Evolutionary conservation across 768 basidiomycete species (phyloP).

Genomic region (Guyanaporus albipodus): DNA sequence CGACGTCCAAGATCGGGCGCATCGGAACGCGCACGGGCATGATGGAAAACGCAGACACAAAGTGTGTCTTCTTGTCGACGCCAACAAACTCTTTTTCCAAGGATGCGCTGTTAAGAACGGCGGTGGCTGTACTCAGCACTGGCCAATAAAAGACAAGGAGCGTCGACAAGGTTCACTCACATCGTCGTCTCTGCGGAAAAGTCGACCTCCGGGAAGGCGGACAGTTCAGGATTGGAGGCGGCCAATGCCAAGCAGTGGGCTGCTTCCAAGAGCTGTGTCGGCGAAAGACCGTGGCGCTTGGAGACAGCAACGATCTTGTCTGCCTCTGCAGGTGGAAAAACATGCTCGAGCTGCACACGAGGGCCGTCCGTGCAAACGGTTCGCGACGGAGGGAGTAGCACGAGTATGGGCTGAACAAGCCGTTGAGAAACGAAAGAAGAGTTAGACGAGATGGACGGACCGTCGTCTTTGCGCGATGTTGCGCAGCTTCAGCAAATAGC

Average conservation of each 20-base stretch:
- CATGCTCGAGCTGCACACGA: conserved; percentile 1
- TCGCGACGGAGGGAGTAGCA: background rate
- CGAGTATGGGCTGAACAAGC: background rate
- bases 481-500: background rate
- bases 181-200: conserved; percentile 4
- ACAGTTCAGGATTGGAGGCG: conserved; percentile 3
- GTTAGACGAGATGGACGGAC: too few species aligned
- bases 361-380: background rate
- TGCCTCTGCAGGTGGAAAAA: conserved; percentile 1
- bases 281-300: background rate
- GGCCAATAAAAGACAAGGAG: too few species aligned
- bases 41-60: background rate
- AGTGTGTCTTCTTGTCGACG: conserved; percentile 2
- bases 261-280: conserved; percentile 12
- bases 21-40: conserved; percentile 5
- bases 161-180: too few species aligned
- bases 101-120: too few species aligned
- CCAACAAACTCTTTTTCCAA: background rate
- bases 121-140: too few species aligned
- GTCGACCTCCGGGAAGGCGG: background rate
- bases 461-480: background rate
- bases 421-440: background rate
- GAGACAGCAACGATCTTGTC: conserved; percentile 3
- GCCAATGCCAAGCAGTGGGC: conserved; percentile 12
- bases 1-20: conserved; percentile 1